Base-by-base conservation (phyloP, 805 yeast genomes). In the Ogataea methylovora region DNA sequence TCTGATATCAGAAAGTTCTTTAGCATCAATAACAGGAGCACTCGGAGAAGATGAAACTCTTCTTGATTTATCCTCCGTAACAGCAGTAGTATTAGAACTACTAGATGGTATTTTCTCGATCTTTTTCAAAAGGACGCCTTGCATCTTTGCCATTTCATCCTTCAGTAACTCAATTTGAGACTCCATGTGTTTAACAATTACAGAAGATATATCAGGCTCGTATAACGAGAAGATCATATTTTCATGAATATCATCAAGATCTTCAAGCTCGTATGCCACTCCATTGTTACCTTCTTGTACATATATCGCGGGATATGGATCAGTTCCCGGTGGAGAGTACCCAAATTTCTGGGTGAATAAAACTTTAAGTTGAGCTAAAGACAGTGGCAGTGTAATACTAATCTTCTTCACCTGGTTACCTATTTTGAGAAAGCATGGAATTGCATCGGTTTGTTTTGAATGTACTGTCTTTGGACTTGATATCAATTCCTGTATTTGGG, bases 261-360 rank as follows among this genome's bases (percentile, higher is more conserved):
- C 88, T 41, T 88, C 97, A 16, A 90, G 58, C 52, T 90, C 96
- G 51, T 84, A 92, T 2, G 80, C 67, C 1, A 87, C 68, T 0
- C 71, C 72, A 22, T 70, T 64, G 2, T 59, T 53, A 0, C 71
- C 68, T 39, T 84, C 94, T 40, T 70, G 76, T 5, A 87, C 66
- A 46, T 83, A 82, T 19, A 92, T 71, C 10, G 79, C 83, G 0
- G 97, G 97, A 44, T 86, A 85, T 2, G 73, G 58, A 10, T 75
- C 71, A 1, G 73, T 56, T 0, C 82, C 80, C 4, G 44, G 35
- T 0, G 94, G 92, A 0, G 90, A 71, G 52, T 81, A 86, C 2
- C 90, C 85, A 60, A 87, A 88, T 46, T 77, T 84, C 48, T 90
- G 95, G 5, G 88, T 84, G 50, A 90, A 90, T 17, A 84, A 60